These are phyloP conservation scores for Podosphaera xanthii DNA, from an alignment of 2,329 filamentous ascomycete species.

Conservation along the genomic window DNA sequence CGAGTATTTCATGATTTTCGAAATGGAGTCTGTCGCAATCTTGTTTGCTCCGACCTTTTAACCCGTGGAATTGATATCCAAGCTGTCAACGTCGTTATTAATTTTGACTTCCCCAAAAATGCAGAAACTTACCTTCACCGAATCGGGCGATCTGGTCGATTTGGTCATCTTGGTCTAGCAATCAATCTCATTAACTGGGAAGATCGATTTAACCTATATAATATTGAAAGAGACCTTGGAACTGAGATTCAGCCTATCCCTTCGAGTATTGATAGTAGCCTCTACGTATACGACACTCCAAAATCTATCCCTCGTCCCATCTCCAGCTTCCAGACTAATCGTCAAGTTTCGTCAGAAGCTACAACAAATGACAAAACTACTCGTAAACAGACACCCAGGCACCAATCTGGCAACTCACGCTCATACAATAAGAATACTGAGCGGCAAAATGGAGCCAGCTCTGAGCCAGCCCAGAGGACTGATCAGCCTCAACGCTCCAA, in stretches of 20 bases:
- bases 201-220: slow-evolving; percentile 94
- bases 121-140: slow-evolving; percentile 96
- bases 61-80: slow-evolving; percentile 99
- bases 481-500: slow-evolving; percentile 11
- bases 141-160: slow-evolving; percentile 91
- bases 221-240: slow-evolving; percentile 89
- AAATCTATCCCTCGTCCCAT: slow-evolving; percentile 81
- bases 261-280: slow-evolving; percentile 79
- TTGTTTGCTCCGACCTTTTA: slow-evolving; percentile 91
- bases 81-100: slow-evolving; percentile 98
- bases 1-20: slow-evolving; percentile 98
- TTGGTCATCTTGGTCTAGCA: slow-evolving; percentile 86
- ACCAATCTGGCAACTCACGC: slow-evolving; percentile 8
- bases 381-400: slow-evolving; percentile 2
- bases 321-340: slow-evolving; percentile 22
- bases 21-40: slow-evolving; percentile 90
- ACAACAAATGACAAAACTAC: slow-evolving; percentile 4
- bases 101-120: slow-evolving; percentile 99
- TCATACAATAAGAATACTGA: slow-evolving; percentile 9
- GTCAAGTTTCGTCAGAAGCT: slow-evolving; percentile 8
- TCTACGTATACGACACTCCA: slow-evolving; percentile 94
- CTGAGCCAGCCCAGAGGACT: slow-evolving; percentile 11
- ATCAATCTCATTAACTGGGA: slow-evolving; percentile 99
- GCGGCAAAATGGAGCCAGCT: slow-evolving; percentile 10
- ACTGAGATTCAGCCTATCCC: slow-evolving; percentile 98